Conservation (phyloP, 2,329 filamentous ascomycete species). For the Neopestalotiopsis sp. region DNA sequence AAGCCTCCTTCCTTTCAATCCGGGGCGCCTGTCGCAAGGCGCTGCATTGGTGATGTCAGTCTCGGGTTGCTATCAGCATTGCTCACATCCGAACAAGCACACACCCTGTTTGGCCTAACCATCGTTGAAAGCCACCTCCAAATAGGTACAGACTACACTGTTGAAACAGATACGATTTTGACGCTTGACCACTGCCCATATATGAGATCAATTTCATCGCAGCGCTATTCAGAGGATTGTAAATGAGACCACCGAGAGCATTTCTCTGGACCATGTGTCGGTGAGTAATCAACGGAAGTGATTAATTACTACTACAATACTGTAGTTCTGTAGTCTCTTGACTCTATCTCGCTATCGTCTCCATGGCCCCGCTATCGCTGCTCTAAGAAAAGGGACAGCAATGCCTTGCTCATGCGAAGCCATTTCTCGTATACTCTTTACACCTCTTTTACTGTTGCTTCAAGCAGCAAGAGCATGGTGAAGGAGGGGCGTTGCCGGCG, state of each 20-base stretch:
- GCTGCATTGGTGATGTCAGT: not conserved
- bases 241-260: not conserved
- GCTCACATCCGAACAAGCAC: not conserved
- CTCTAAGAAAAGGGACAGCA: not conserved
- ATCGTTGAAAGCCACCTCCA: not conserved
- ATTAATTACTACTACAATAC: not conserved
- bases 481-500: not conserved
- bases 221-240: not conserved
- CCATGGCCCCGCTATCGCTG: not conserved
- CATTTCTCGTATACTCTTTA: no score
- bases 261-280: not conserved
- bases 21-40: not conserved
- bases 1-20: not conserved
- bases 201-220: not conserved
- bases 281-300: not conserved
- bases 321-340: slow-evolving; percentile 3
- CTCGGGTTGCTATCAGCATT: not conserved
- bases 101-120: not conserved
- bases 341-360: slow-evolving; percentile 13
- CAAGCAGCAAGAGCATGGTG: not conserved
- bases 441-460: no score
- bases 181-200: no score
- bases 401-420: not conserved
- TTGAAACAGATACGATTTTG: no score
- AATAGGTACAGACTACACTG: no score